Percentiles rank a stretch among this genome's conserved stretches.
phyloP scores from a whole-genome alignment of 1,284 basidiomycete species.

The Pseudozyma sp. region DNA sequence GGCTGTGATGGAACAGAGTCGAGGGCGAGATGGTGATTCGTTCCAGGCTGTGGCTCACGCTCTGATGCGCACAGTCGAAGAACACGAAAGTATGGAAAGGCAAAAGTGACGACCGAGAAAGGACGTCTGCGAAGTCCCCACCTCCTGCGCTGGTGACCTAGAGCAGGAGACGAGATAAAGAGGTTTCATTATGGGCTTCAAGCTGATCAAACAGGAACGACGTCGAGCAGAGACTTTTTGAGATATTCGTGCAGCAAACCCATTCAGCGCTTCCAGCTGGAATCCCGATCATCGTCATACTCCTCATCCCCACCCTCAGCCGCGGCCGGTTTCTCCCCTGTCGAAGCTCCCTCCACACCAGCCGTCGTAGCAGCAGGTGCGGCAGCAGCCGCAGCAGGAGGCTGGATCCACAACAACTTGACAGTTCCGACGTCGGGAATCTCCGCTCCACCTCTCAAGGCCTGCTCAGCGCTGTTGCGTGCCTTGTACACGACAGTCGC shows the following conservation, averaged over 20 bases:
- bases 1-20: no score
- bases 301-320: conserved; percentile 29
- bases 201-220: no score
- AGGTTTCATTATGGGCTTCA: no score
- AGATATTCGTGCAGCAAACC: neutral
- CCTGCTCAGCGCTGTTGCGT: conserved; percentile 55
- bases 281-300: conserved; percentile 52
- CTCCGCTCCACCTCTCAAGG: conserved; percentile 52
- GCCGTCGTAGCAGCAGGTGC: neutral
- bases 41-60: neutral
- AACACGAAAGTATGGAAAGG: no score
- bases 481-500: conserved; percentile 56
- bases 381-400: conserved; percentile 12
- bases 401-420: conserved; percentile 60
- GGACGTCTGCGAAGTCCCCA: no score
- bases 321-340: neutral
- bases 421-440: conserved; percentile 60
- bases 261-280: conserved; percentile 58
- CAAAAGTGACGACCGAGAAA: no score
- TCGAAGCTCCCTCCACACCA: conserved; percentile 1
- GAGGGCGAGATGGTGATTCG: no score
- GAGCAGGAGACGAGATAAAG: no score
- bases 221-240: neutral
- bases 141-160: no score
- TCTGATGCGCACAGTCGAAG: no score